Conservation (phyloP, 768 basidiomycete genomes). For the Trametes gibbosa region DNA sequence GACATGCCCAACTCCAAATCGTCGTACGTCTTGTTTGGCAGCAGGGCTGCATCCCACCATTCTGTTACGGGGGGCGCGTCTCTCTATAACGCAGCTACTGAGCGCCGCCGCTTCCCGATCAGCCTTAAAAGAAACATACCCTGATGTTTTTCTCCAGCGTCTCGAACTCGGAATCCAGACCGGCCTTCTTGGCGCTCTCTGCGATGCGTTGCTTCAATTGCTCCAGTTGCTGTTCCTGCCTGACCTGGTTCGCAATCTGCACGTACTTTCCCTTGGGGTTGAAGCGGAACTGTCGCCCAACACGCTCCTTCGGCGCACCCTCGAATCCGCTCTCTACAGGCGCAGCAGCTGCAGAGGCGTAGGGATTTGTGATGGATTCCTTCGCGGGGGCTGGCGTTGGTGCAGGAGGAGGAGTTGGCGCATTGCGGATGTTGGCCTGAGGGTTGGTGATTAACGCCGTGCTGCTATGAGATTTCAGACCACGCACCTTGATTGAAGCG, state of each 20-base stretch:
- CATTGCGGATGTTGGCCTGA: constrained; percentile 76
- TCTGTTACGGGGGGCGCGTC: constrained; percentile 86
- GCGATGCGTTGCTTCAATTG: constrained; percentile 91
- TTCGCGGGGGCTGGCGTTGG: constrained; percentile 36
- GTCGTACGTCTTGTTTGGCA: constrained; percentile 78
- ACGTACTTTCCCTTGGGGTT: constrained; percentile 93
- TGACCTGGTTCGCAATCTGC: constrained; percentile 64
- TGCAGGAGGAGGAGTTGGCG: constrained; percentile 56
- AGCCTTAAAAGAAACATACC: constrained; percentile 40
- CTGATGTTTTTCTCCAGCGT: constrained; percentile 87
- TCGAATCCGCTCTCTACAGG: constrained; percentile 67
- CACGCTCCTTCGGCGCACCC: constrained; percentile 69
- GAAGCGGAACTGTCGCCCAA: constrained; percentile 74
- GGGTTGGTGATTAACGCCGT: neutral
- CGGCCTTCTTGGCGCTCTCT: constrained; percentile 89
- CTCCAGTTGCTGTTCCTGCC: constrained; percentile 80
- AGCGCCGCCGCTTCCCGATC: no score
- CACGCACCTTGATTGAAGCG: constrained; percentile 80
- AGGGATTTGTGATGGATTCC: constrained; percentile 67
- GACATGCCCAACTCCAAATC: constrained; percentile 62
- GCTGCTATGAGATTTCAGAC: neutral
- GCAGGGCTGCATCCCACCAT: constrained; percentile 94
- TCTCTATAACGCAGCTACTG: constrained; percentile 46
- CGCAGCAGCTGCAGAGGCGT: constrained; percentile 50
- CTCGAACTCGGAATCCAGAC: constrained; percentile 90